Base-by-base conservation (phyloP, 140 eudicot genomes). In the Bidens hawaiensis region DNA sequence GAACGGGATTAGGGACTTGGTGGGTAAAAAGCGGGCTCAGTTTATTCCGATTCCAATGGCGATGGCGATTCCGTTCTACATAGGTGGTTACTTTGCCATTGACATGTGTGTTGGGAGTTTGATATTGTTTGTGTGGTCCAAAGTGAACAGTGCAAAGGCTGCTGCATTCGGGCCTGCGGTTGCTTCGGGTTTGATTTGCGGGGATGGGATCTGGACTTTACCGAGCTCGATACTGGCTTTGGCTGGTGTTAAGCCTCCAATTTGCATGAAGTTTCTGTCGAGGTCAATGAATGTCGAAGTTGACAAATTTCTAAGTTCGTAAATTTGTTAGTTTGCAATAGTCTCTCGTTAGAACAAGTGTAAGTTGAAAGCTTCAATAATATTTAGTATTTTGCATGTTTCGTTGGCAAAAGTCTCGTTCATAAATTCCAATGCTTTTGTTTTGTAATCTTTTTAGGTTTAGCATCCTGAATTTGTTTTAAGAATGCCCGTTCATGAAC, bases 41-140 rank as follows among this genome's bases (percentile, higher is more conserved):
- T 91, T 67, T 47, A 87, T 91, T 45, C 98, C 95, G n/a, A 72
- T 91, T 17, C 98, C 98, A 2, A 91, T 91, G 98, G 98, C 96
- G 2, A 87, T 91, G 98, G 98, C 95, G 9, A 82, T 87, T n/a
- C 96, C 96, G 10, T 91, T 91, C 68, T 87, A 80, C 59, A 59
- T 91, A 4, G 96, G 98, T 5, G 82, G 69, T 1, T 87, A 91
- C 64, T 87, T 91, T 25, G 64, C 98, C 0, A 87, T 90, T 38
- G 98, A 91, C 21, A 91, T 91, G 96, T 91, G 96, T 25, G 71
- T 87, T 6, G 98, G 98, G 18, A 84, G 95, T 65, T 75, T 91
- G 83, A 87, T 87, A 10, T 47, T 91, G 34, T 91, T 78, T 45
- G 26, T 91, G 5, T 87, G 96, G 98, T 67, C 66, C 34, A 81